phyloP scores from a whole-genome alignment of 2,329 filamentous ascomycete genomes.

The Corinectria fuckeliana region DNA sequence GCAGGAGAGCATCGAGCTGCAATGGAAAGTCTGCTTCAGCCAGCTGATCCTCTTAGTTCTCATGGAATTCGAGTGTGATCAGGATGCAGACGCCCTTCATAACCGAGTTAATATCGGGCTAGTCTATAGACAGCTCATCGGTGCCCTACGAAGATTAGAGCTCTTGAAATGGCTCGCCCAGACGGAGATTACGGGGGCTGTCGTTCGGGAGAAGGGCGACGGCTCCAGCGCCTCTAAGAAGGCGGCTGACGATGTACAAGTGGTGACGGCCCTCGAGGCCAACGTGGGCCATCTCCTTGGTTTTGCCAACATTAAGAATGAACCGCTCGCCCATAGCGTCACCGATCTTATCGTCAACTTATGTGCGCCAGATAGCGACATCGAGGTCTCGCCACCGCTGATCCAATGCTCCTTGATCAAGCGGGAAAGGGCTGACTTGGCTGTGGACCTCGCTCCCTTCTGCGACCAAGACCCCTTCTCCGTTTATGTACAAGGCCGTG shows the following conservation, averaged over 20 bases:
- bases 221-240: constrained; percentile 48
- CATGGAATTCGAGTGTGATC: constrained; percentile 82
- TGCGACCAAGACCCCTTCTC: constrained; percentile 65
- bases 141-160: constrained; percentile 75
- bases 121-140: constrained; percentile 73
- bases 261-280: constrained; percentile 65
- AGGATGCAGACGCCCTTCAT: constrained; percentile 70
- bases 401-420: constrained; percentile 69
- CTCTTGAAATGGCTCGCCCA: constrained; percentile 73
- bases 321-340: constrained; percentile 63
- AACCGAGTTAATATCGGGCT: constrained; percentile 68
- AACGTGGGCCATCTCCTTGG: constrained; percentile 69
- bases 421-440: constrained; percentile 64
- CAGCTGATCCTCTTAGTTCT: constrained; percentile 84
- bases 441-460: constrained; percentile 63
- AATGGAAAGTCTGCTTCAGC: constrained; percentile 78
- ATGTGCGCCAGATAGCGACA: constrained; percentile 69
- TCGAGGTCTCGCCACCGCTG: constrained; percentile 66
- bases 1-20: constrained; percentile 77
- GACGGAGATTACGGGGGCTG: constrained; percentile 61
- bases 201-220: constrained; percentile 48
- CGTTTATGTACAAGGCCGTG: constrained; percentile 84
- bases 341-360: constrained; percentile 72
- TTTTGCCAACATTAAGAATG: constrained; percentile 57
- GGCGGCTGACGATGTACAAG: constrained; percentile 52